Evolutionary conservation across 306 rosid species (phyloP).

Genomic region (Cucumis hystrix): DNA sequence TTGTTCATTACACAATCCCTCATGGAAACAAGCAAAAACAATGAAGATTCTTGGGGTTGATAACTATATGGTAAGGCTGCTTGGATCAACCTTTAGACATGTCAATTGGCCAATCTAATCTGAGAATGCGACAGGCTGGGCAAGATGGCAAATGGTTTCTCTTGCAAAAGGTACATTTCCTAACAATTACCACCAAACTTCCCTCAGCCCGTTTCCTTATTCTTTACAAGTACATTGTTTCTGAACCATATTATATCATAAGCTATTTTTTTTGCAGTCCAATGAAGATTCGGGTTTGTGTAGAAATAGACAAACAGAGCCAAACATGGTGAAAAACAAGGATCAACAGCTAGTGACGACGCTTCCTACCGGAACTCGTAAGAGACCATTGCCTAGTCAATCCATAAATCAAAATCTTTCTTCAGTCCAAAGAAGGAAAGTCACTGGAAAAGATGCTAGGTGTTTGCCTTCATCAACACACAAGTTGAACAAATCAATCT

Average conservation of each 20-base stretch:
- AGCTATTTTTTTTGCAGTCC: not conserved
- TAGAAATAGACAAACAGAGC: not conserved
- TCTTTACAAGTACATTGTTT: not conserved
- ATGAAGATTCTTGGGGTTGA: slow-evolving; percentile 18
- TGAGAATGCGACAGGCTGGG: slow-evolving; percentile 55
- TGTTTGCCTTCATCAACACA: not conserved
- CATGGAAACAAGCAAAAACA: slow-evolving; percentile 59
- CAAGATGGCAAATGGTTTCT: slow-evolving; percentile 44
- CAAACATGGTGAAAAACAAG: not conserved
- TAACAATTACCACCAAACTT: not conserved
- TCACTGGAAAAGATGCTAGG: not conserved
- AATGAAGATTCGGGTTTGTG: not conserved
- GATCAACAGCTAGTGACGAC: not conserved
- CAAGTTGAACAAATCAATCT: not conserved
- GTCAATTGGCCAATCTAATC: slow-evolving; percentile 24
- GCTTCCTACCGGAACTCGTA: not conserved
- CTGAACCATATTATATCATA: not conserved
- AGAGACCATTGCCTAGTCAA: not conserved
- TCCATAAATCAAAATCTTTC: not conserved
- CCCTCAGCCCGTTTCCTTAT: not conserved
- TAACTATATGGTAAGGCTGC: slow-evolving; percentile 35
- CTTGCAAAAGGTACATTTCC: slow-evolving; percentile 33
- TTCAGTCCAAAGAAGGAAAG: not conserved
- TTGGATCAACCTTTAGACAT: slow-evolving; percentile 40
- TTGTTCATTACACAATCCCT: not conserved